Conservation (phyloP, 192 early-diverging fungal species). For the Podila minutissima region DNA sequence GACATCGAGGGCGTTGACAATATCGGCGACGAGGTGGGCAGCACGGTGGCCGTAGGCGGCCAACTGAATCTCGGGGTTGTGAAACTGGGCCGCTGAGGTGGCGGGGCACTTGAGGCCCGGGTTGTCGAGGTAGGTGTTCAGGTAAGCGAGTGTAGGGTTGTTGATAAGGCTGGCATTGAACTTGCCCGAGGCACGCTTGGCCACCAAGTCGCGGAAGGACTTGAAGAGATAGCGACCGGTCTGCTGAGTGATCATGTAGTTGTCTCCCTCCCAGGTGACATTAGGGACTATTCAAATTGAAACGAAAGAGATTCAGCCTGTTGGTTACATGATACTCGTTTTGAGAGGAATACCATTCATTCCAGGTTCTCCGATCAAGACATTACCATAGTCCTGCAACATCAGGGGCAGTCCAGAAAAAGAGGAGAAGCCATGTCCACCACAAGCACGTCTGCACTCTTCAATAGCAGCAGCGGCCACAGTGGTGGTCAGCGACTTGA, state of each 20-base stretch:
- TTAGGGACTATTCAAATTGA: conserved; percentile 58
- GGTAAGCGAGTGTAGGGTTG: conserved; percentile 48
- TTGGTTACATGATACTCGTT: neutral
- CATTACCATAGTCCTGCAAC: conserved; percentile 66
- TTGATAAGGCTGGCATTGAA: conserved; percentile 14
- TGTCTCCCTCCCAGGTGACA: conserved; percentile 86
- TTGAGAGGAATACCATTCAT: too few species aligned
- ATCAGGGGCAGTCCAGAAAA: conserved; percentile 78
- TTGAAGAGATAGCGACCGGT: conserved; percentile 71
- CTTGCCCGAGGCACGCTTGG: conserved; percentile 35
- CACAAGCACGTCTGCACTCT: conserved; percentile 76
- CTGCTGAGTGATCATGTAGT: conserved; percentile 88
- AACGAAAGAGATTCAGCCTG: neutral
- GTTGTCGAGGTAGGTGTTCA: conserved; percentile 61
- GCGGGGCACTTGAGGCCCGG: conserved; percentile 61
- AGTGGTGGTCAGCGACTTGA: conserved; percentile 80
- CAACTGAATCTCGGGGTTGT: conserved; percentile 61
- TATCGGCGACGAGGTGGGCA: conserved; percentile 66
- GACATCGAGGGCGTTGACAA: conserved; percentile 69
- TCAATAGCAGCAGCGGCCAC: conserved; percentile 77
- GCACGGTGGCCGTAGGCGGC: conserved; percentile 78
- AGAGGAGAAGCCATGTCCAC: conserved; percentile 81
- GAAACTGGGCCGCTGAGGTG: conserved; percentile 23
- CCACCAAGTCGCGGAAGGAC: conserved; percentile 44
- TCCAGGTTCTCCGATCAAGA: too few species aligned